Base-by-base conservation (phyloP, 2,329 filamentous ascomycete genomes). In the Hymenoscyphus fructigenus region DNA sequence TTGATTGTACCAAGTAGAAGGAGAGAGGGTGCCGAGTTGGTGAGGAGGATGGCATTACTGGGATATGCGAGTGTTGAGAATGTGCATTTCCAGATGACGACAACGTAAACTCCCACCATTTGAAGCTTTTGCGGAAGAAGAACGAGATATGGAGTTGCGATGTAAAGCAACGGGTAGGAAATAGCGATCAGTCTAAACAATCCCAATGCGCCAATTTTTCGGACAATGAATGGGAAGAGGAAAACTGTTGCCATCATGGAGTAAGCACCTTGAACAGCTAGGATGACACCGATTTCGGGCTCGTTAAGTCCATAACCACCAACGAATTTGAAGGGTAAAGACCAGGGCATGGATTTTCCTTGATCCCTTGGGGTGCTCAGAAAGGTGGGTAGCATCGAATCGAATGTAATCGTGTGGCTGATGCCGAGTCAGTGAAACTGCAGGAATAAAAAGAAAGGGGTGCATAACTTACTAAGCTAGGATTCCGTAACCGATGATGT, bases 321-420 rank as follows among this genome's bases (percentile, higher is more conserved):
- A 2, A 88, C 88, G 71, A 99, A 98, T 72, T 91, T 90, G 82
- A 99, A 95, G 0, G 94, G 94, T 1, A 97, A 84, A 79, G 83
- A 68, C 72, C 81, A 78, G n/a, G 78, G 71, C 17, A 78, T 76
- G 74, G 85, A 78, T 74, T 84, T 75, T 73, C 32, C 44, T 23
- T 14, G 17, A 12, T 68, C 69, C 17, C 56, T 23, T 50, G 66
- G 61, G 7, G 69, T 71, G 17, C 71, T 73, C 79, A 99, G 86
- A 71, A 99, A 92, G 1, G 97, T 91, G 0, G 95, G 94, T 71
- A 98, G 88, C 59, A 98, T 85, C 74, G 97, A 91, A 78, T 99
- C 95, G 72, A 96, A 95, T 0, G 93, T 96, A 79, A 99, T 97
- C 14, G 94, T 97, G 79, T 98, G 94, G 80, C 93, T 97, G 73